A percentile compares a stretch with the other conserved stretches of the same genome.
Evolutionary conservation across 495 filamentous ascomycete genomes (phyloP).

Genomic region (Lasiosphaeris hirsuta): DNA sequence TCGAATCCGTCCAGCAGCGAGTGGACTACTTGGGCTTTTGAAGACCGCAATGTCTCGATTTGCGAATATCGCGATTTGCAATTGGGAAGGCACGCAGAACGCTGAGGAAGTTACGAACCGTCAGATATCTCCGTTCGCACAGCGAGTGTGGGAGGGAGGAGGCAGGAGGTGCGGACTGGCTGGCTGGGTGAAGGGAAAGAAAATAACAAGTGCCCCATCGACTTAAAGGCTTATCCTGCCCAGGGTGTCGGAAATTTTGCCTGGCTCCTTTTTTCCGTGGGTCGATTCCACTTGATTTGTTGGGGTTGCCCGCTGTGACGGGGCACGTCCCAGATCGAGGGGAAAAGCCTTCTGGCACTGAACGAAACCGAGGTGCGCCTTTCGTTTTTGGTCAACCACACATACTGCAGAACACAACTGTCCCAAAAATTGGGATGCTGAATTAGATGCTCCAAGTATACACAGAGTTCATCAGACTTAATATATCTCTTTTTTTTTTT

Average conservation of each 20-base stretch:
- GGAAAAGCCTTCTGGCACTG: background rate
- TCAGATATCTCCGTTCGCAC: constrained; percentile 2
- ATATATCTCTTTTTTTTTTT: too few species aligned
- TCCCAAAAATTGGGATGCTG: too few species aligned
- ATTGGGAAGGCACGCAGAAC: too few species aligned
- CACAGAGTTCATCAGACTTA: too few species aligned
- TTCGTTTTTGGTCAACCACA: too few species aligned
- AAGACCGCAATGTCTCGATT: too few species aligned
- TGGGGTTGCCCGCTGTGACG: constrained; percentile 18
- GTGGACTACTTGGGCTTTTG: background rate
- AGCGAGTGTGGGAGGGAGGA: background rate
- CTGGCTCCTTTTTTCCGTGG: constrained; percentile 20
- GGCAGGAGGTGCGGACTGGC: background rate
- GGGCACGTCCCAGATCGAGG: constrained; percentile 1
- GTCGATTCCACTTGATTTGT: constrained; percentile 27
- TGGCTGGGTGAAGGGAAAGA: background rate
- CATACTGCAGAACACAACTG: too few species aligned
- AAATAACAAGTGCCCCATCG: background rate
- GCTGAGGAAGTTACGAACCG: background rate
- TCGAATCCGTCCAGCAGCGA: background rate
- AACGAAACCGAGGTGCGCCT: background rate
- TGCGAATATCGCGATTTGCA: too few species aligned
- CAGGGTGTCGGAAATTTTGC: constrained; percentile 22
- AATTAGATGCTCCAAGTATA: too few species aligned
- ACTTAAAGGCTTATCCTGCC: constrained; percentile 1